A percentile compares a stretch with the other conserved stretches of the same genome.
Conservation (phyloP, 495 filamentous ascomycete genomes). For the Aspergillus haitiensis region DNA sequence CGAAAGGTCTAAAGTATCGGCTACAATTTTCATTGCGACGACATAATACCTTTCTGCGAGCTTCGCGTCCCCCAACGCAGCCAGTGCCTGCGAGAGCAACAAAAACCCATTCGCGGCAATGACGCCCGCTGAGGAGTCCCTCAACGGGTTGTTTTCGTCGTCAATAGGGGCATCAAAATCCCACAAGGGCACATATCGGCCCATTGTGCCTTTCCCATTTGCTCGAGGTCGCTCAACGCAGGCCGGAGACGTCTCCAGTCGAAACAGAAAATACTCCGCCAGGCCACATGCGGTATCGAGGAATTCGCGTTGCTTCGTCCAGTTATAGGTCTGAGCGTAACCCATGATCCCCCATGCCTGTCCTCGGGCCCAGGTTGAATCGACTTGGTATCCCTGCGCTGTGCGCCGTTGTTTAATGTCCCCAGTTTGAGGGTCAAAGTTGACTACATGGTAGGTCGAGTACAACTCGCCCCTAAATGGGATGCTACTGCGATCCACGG, state of each 20-base stretch:
- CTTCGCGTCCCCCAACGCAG: not conserved
- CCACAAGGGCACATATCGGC: constrained; percentile 29
- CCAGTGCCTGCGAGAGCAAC: constrained; percentile 32
- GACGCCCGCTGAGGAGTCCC: constrained; percentile 41
- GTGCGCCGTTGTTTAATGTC: constrained; percentile 36
- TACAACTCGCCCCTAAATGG: not conserved
- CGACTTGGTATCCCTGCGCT: constrained; percentile 41
- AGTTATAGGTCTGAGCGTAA: constrained; percentile 44
- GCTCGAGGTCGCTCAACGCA: constrained; percentile 1
- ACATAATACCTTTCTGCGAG: constrained; percentile 27
- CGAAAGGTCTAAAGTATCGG: constrained; percentile 35
- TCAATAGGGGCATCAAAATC: constrained; percentile 45
- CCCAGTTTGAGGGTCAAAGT: constrained; percentile 38
- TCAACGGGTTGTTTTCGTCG: constrained; percentile 19
- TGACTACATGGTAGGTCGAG: constrained; percentile 42
- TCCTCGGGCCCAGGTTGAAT: constrained; percentile 46
- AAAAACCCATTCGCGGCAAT: constrained; percentile 46
- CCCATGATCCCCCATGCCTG: constrained; percentile 52
- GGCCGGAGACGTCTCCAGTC: constrained; percentile 23
- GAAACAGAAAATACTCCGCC: constrained; percentile 39
- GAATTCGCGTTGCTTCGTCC: constrained; percentile 42
- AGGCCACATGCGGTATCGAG: constrained; percentile 33
- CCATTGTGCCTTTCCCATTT: not conserved
- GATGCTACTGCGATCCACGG: not conserved
- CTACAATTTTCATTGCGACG: constrained; percentile 35